These are phyloP conservation scores for Xerophyta viscosa DNA, from an alignment of 106 monocot species.

Conservation along the genomic window DNA sequence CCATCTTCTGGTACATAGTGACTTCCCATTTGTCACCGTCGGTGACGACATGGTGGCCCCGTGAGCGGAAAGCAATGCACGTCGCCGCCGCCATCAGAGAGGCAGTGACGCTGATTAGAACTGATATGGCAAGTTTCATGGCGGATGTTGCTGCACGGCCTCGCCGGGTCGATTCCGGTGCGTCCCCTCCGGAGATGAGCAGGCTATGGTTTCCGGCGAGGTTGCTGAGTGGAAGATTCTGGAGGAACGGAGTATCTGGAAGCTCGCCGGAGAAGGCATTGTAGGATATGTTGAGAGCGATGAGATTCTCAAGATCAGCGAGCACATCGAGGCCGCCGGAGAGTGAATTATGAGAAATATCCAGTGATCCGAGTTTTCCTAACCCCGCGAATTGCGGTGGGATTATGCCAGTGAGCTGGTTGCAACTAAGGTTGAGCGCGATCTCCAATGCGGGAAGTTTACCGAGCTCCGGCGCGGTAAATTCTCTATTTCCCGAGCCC, in stretches of 20 bases:
- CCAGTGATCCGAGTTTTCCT: constrained; percentile 15
- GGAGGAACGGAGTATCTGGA: constrained; percentile 16
- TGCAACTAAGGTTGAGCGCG: constrained; percentile 26
- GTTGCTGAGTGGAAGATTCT: constrained; percentile 6
- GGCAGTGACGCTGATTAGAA: constrained; percentile 43
- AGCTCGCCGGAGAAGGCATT: constrained; percentile 21
- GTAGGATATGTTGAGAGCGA: constrained; percentile 17
- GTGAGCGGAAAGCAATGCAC: constrained; percentile 31
- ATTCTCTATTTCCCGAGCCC: no score
- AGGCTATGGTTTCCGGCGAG: constrained; percentile 18
- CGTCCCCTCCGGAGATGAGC: no score
- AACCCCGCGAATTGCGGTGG: constrained; percentile 11
- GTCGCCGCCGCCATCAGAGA: constrained; percentile 40
- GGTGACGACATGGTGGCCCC: background rate
- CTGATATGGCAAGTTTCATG: constrained; percentile 61
- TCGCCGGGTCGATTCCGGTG: no score
- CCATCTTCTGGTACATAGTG: constrained; percentile 78
- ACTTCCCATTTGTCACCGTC: constrained; percentile 57
- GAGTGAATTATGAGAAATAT: constrained; percentile 26
- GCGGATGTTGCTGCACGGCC: constrained; percentile 21
- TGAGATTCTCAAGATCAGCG: constrained; percentile 16
- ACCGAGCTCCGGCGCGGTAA: constrained; percentile 14
- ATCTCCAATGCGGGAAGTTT: constrained; percentile 11
- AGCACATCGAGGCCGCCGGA: constrained; percentile 12
- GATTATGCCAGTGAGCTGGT: constrained; percentile 17